Conservation (phyloP, 345 rosid genomes). For the Acer campestre region DNA sequence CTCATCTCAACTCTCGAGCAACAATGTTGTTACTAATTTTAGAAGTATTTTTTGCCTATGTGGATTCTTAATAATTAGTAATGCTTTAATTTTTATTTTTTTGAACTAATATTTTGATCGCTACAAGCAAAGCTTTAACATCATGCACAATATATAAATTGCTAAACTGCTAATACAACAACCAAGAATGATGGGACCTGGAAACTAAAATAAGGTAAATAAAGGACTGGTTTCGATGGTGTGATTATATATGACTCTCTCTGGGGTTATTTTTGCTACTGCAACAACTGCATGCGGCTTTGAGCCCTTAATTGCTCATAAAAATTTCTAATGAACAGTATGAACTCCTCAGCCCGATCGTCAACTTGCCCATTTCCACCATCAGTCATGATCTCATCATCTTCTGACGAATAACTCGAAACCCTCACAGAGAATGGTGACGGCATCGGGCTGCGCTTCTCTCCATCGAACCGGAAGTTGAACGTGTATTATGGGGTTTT, state of each 20-base stretch:
- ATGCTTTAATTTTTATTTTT: too few species aligned
- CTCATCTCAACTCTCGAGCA: too few species aligned
- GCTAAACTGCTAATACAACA: too few species aligned
- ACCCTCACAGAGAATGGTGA: conserved; percentile 48
- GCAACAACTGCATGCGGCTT: conserved; percentile 50
- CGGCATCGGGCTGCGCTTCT: conserved; percentile 33
- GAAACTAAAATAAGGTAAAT: too few species aligned
- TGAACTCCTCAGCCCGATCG: conserved; percentile 64
- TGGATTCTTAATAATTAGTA: too few species aligned
- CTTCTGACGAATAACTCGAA: conserved; percentile 52
- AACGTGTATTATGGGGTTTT: conserved; percentile 50
- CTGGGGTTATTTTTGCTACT: conserved; percentile 2
- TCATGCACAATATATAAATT: too few species aligned
- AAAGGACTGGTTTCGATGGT: background rate
- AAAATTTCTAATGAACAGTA: conserved; percentile 54
- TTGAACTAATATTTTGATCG: too few species aligned
- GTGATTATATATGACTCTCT: background rate
- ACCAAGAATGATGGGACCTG: too few species aligned
- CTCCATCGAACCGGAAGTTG: conserved; percentile 36
- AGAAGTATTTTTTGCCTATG: too few species aligned
- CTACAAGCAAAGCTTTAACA: too few species aligned
- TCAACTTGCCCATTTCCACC: conserved; percentile 35
- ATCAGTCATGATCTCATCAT: conserved; percentile 19
- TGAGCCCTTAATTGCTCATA: conserved; percentile 54
- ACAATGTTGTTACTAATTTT: too few species aligned